A percentile compares a stretch with the other conserved stretches of the same genome.
Evolutionary conservation across 2,329 filamentous ascomycete species (phyloP).

Genomic region (Tolypocladium inflatum): DNA sequence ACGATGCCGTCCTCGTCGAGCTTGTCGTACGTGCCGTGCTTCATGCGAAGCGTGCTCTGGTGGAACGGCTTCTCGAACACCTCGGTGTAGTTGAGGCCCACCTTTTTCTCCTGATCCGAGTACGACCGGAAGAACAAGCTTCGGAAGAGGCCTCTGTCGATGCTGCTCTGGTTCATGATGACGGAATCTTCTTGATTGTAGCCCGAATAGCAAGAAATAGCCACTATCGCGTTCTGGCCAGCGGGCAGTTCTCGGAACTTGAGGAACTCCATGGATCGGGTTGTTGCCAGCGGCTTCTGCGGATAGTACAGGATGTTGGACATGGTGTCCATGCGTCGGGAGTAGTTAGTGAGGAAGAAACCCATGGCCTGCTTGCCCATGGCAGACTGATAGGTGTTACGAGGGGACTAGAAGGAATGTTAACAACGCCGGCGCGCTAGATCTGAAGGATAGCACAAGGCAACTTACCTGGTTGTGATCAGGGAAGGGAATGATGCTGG

Average conservation of each 20-base stretch:
- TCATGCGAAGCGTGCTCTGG: slow-evolving; percentile 79
- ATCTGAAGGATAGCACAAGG: not conserved
- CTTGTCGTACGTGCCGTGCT: slow-evolving; percentile 95
- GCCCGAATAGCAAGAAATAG: slow-evolving; percentile 92
- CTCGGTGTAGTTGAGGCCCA: slow-evolving; percentile 88
- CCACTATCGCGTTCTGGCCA: slow-evolving; percentile 96
- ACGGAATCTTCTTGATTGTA: slow-evolving; percentile 99
- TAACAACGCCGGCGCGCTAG: not conserved
- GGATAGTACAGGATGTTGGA: slow-evolving; percentile 98
- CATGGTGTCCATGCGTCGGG: slow-evolving; percentile 98
- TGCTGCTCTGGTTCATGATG: slow-evolving; percentile 99
- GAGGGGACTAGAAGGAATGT: slow-evolving; percentile 56
- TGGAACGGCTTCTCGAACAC: slow-evolving; percentile 92
- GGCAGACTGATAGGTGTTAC: slow-evolving; percentile 98
- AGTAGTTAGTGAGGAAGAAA: slow-evolving; percentile 95
- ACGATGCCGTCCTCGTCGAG: slow-evolving; percentile 94
- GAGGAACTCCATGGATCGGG: slow-evolving; percentile 95
- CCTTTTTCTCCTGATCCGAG: slow-evolving; percentile 91
- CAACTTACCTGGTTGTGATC: slow-evolving; percentile 80
- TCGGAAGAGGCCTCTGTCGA: slow-evolving; percentile 93
- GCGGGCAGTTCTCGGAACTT: slow-evolving; percentile 96
- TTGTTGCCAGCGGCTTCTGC: slow-evolving; percentile 93
- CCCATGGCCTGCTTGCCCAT: slow-evolving; percentile 99
- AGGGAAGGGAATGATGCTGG: slow-evolving; percentile 98
- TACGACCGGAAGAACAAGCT: slow-evolving; percentile 98